These are phyloP conservation scores for Xylaria sp. DNA, from an alignment of 2,329 filamentous ascomycete genomes.

Conservation along the genomic window DNA sequence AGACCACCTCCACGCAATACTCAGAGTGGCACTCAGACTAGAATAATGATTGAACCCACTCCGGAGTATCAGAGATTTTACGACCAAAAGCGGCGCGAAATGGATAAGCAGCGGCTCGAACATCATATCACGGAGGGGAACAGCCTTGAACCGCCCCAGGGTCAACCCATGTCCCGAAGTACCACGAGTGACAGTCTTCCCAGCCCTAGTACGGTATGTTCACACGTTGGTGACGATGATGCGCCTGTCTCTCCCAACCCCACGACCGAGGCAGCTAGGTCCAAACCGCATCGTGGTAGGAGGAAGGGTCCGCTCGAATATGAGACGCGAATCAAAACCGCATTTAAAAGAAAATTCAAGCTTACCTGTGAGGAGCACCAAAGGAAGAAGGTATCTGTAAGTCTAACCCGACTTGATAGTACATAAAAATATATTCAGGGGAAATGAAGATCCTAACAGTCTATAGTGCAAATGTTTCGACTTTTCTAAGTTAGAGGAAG, in stretches of 20 bases:
- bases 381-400: constrained; percentile 38
- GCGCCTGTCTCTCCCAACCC: constrained; percentile 23
- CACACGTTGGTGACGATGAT: constrained; percentile 29
- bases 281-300: constrained; percentile 36
- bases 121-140: constrained; percentile 33
- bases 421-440: not conserved
- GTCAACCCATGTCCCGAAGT: constrained; percentile 31
- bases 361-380: constrained; percentile 37
- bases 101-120: constrained; percentile 31
- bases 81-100: constrained; percentile 37
- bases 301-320: constrained; percentile 37
- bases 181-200: constrained; percentile 30
- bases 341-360: constrained; percentile 40
- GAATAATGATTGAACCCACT: constrained; percentile 36
- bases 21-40: constrained; percentile 16
- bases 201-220: constrained; percentile 33
- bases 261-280: constrained; percentile 10
- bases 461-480: constrained; percentile 41
- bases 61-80: constrained; percentile 37
- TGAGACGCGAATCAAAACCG: constrained; percentile 36
- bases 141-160: constrained; percentile 28
- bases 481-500: constrained; percentile 38
- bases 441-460: constrained; percentile 22
- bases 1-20: constrained; percentile 16
- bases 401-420: constrained; percentile 7